These are phyloP conservation scores for Pestalotiopsis sp. DNA, from an alignment of 2,329 filamentous ascomycete species.

Conservation along the genomic window DNA sequence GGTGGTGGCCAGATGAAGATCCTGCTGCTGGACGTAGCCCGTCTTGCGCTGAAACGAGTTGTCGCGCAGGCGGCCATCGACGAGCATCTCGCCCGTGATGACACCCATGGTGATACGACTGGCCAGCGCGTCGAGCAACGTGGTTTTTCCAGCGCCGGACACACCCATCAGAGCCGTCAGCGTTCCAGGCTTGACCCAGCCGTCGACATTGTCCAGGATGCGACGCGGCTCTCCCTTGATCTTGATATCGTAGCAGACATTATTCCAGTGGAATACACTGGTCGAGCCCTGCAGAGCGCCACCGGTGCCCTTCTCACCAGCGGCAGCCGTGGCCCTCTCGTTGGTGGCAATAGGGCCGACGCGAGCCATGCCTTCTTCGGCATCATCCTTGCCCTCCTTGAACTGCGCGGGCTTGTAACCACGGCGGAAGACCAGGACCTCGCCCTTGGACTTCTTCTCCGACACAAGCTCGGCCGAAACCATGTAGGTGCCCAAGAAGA, in stretches of 20 bases:
- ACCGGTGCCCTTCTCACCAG: conserved; percentile 33
- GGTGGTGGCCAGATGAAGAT: conserved; percentile 79
- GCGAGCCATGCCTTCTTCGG: conserved; percentile 47
- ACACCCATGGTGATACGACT: conserved; percentile 84
- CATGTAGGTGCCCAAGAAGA: conserved; percentile 63
- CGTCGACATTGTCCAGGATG: conserved; percentile 81
- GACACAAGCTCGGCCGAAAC: conserved; percentile 65
- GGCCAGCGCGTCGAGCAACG: conserved; percentile 81
- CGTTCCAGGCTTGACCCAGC: conserved; percentile 90
- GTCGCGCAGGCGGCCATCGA: conserved; percentile 66
- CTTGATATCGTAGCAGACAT: conserved; percentile 74
- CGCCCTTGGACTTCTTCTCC: conserved; percentile 69
- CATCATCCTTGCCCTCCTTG: conserved; percentile 63
- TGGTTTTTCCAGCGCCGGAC: conserved; percentile 88
- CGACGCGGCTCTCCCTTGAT: conserved; percentile 74
- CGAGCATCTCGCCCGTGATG: conserved; percentile 77
- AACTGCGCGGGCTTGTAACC: conserved; percentile 60
- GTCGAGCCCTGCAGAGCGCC: conserved; percentile 57
- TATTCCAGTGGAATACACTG: conserved; percentile 83
- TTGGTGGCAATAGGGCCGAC: conserved; percentile 47
- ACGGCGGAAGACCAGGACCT: conserved; percentile 72
- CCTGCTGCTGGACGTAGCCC: conserved; percentile 89
- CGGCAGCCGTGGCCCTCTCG: conserved; percentile 36
- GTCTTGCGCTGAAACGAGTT: conserved; percentile 86
- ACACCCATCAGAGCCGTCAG: conserved; percentile 88